These are phyloP conservation scores for Phytophthora pistaciae DNA, from an alignment of 352 stramenopile species.

Conservation along the genomic window DNA sequence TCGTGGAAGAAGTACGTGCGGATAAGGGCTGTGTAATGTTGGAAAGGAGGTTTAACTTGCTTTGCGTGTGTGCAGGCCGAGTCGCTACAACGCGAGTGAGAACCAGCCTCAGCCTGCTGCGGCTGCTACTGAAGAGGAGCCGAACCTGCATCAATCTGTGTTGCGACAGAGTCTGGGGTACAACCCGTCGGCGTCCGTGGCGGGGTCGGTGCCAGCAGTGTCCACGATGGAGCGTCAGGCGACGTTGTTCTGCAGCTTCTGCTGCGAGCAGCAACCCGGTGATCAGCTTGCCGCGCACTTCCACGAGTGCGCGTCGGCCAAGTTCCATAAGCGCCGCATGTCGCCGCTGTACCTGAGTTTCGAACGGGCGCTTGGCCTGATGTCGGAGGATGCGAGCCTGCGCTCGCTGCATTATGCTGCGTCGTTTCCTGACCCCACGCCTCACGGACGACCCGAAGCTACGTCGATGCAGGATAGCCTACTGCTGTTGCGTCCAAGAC, in stretches of 20 bases:
- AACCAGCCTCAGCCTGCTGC: constrained; percentile 16
- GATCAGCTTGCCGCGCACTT: constrained; percentile 58
- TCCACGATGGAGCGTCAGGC: constrained; percentile 42
- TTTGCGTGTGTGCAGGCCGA: constrained; percentile 30
- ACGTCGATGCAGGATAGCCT: constrained; percentile 60
- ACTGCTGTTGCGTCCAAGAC: constrained; percentile 44
- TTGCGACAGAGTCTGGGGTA: constrained; percentile 44
- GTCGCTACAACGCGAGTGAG: constrained; percentile 29
- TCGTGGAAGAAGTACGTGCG: constrained; percentile 80
- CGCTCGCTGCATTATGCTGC: constrained; percentile 79
- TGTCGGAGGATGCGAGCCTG: constrained; percentile 74
- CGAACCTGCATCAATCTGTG: constrained; percentile 29
- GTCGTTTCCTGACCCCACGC: constrained; percentile 63
- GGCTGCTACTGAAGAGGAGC: constrained; percentile 16
- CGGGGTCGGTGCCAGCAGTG: constrained; percentile 14
- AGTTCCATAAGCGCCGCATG: constrained; percentile 63
- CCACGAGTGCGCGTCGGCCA: constrained; percentile 50
- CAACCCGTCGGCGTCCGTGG: constrained; percentile 29
- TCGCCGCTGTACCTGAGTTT: constrained; percentile 73
- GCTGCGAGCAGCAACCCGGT: constrained; percentile 47
- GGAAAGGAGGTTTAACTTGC: constrained; percentile 7
- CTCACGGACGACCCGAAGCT: constrained; percentile 33
- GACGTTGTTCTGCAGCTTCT: constrained; percentile 84
- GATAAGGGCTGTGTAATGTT: background rate
- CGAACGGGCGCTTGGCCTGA: constrained; percentile 63